These are phyloP conservation scores for Heliocybe sulcata DNA, from an alignment of 1,284 basidiomycete species.

Conservation along the genomic window DNA sequence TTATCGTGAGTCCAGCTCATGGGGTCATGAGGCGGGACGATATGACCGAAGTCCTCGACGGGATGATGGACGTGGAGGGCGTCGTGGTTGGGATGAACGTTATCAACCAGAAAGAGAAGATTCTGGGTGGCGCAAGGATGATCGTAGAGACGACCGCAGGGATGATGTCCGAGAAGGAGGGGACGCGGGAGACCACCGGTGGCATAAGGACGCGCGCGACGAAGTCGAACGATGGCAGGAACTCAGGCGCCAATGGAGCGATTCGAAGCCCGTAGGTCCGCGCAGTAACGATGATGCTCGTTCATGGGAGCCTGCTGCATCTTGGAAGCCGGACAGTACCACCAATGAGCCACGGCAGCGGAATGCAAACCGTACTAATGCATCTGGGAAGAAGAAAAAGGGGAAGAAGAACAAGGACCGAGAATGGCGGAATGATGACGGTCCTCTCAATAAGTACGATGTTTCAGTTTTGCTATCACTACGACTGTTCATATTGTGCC, in stretches of 20 bases:
- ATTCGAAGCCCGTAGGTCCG: neutral
- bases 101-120: slow-evolving; percentile 9
- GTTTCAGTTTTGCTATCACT: slow-evolving; percentile 11
- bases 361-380: slow-evolving; percentile 18
- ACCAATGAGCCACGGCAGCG: slow-evolving; percentile 23
- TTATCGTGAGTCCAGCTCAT: slow-evolving; percentile 29
- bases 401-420: slow-evolving; percentile 32
- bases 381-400: slow-evolving; percentile 21
- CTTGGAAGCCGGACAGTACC: slow-evolving; percentile 22
- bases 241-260: neutral
- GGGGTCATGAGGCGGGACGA: slow-evolving; percentile 20
- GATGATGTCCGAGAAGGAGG: slow-evolving; percentile 8
- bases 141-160: slow-evolving; percentile 10
- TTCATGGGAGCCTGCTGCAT: slow-evolving; percentile 26
- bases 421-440: slow-evolving; percentile 59
- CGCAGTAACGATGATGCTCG: slow-evolving; percentile 21
- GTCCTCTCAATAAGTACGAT: slow-evolving; percentile 62
- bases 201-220: slow-evolving; percentile 7
- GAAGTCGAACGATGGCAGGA: neutral
- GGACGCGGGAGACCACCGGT: slow-evolving; percentile 12
- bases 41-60: slow-evolving; percentile 36
- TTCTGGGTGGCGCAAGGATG: slow-evolving; percentile 13
- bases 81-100: slow-evolving; percentile 14
- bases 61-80: slow-evolving; percentile 19
- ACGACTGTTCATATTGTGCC: slow-evolving; percentile 7